Conservation (phyloP, 2,329 filamentous ascomycete species). For the Cercospora zeae-maydis region DNA sequence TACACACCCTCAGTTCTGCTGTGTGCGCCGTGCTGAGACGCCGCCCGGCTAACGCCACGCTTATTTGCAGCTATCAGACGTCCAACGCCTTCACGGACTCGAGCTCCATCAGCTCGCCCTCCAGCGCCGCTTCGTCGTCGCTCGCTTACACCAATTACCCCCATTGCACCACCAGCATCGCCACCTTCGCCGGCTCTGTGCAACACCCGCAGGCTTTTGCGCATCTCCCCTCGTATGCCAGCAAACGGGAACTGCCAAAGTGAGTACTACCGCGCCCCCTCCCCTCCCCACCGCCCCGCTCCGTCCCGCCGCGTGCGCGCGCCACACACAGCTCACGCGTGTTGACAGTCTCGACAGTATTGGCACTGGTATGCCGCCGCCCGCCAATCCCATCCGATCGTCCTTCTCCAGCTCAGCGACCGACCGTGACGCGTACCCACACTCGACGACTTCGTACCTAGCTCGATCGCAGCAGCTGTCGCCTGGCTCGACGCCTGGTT, state of each 20-base stretch:
- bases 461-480: slow-evolving; percentile 31
- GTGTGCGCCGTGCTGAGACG: slow-evolving; percentile 12
- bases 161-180: slow-evolving; percentile 36
- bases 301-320: no score
- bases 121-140: slow-evolving; percentile 45
- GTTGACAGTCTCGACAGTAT: slow-evolving; percentile 31
- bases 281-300: slow-evolving; percentile 8
- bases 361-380: slow-evolving; percentile 30
- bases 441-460: slow-evolving; percentile 28
- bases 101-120: slow-evolving; percentile 52
- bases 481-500: slow-evolving; percentile 28
- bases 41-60: slow-evolving; percentile 15
- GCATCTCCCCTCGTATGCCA: slow-evolving; percentile 37
- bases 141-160: slow-evolving; percentile 41
- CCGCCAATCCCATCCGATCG: slow-evolving; percentile 26
- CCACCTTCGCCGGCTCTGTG: slow-evolving; percentile 35
- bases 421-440: slow-evolving; percentile 31
- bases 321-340: slow-evolving; percentile 31
- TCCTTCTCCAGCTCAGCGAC: slow-evolving; percentile 29
- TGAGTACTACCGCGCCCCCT: slow-evolving; percentile 38
- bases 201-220: slow-evolving; percentile 39
- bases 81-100: slow-evolving; percentile 51
- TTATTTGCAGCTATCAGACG: slow-evolving; percentile 44
- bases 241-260: slow-evolving; percentile 43
- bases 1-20: slow-evolving; percentile 22